Percentiles rank a stretch among this genome's conserved stretches.
These are phyloP conservation scores for Tricholoma matsutake DNA, from an alignment of 768 basidiomycete genomes.

Conservation along the genomic window DNA sequence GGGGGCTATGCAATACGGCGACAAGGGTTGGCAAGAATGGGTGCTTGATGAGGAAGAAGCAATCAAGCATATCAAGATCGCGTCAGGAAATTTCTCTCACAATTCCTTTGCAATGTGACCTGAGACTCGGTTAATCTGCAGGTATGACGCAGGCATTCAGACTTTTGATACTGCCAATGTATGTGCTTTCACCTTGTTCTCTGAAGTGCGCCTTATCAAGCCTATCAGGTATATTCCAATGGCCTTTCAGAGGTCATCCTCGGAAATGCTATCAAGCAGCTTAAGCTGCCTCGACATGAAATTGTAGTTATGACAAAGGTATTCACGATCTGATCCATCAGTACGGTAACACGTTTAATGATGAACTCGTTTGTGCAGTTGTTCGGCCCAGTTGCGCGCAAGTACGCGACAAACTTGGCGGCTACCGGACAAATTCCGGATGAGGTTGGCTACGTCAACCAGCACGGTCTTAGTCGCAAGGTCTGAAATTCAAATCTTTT, in stretches of 20 bases:
- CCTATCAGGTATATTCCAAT: constrained; percentile 55
- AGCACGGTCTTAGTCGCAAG: constrained; percentile 40
- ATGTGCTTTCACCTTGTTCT: background rate
- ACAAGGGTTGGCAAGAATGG: constrained; percentile 49
- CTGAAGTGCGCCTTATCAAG: background rate
- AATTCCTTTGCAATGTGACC: background rate
- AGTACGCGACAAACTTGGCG: constrained; percentile 12
- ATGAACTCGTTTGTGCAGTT: constrained; percentile 31
- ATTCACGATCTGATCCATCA: background rate
- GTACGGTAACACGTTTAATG: background rate
- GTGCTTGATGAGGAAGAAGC: constrained; percentile 46
- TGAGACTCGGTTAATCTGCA: constrained; percentile 13
- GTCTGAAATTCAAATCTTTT: background rate
- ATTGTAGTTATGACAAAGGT: constrained; percentile 81
- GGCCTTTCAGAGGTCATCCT: constrained; percentile 64
- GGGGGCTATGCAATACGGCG: constrained; percentile 61
- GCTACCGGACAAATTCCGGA: constrained; percentile 25
- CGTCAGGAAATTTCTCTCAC: constrained; percentile 27
- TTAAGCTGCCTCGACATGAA: constrained; percentile 65
- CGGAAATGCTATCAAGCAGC: constrained; percentile 68
- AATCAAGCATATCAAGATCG: constrained; percentile 50
- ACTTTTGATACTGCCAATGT: constrained; percentile 60
- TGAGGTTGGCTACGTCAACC: constrained; percentile 51
- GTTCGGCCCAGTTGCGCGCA: constrained; percentile 29
- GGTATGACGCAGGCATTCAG: constrained; percentile 62